Base-by-base conservation (phyloP, 805 yeast species). In the Ogataea trehaloabstinens region DNA sequence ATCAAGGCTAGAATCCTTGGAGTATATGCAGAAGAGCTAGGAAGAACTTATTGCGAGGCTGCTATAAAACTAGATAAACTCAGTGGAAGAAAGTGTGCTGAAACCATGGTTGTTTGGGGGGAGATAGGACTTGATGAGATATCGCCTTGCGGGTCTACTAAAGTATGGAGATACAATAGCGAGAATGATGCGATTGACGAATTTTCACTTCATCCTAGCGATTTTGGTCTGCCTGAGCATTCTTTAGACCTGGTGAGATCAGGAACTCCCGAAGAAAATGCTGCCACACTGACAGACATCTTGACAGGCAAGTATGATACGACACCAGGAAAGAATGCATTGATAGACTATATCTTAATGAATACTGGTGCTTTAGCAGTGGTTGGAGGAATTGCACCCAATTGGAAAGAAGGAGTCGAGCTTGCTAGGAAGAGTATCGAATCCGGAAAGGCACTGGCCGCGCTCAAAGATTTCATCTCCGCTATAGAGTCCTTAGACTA, bases 101-200 rank as follows among this genome's bases (percentile, higher is more conserved):
- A 58, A 41, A 85, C 95, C 1, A 76, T 90, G 78, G 85, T 93
- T 16, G 99, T 93, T 15, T 91, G 85, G 79, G 99, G 99, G 10
- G 81, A 81, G 37, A 78, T 85, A 34, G 96, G 96, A 0, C 68
- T 93, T 21, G 99, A 93, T 58, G 99, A 93, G 65, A 85, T 93
- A 24, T 83, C 96, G 2, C 96, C 97, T 2, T 77, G 82, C 21
- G 98, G 97, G 0, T 63, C 68, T 38, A 83, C 96, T 2, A 76
- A 77, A 40, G 78, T 82, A 44, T 93, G 99, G 99, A 68, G 73
- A 37, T 59, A 59, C 34, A 66, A 71, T 25, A 53, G 57, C 11
- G 56, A 68, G 2, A 76, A 72, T 0, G 53, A 60, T 17, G 67
- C 77, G 19, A 61, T 69, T 6, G 62, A 63, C 15, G 70, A 71